A percentile compares a stretch with the other conserved stretches of the same genome.
Conservation (phyloP, 371 early-diverging fungal genomes). For the Mortierella sp. region DNA sequence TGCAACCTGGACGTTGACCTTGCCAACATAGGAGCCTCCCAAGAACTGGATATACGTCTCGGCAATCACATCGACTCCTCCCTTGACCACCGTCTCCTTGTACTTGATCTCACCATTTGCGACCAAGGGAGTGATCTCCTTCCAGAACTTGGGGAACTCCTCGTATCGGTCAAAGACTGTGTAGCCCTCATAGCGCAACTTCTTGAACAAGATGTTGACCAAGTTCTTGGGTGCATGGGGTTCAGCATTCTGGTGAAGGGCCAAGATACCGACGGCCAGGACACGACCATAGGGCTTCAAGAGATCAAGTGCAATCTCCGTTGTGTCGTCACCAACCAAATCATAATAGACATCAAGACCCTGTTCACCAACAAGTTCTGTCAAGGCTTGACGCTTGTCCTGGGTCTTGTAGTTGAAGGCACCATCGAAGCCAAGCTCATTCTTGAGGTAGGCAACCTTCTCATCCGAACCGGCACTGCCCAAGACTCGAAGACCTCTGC, state of each 20-base stretch:
- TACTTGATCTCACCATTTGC: constrained; percentile 62
- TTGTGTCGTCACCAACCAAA: constrained; percentile 72
- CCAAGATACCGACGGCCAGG: constrained; percentile 64
- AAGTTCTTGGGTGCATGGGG: constrained; percentile 58
- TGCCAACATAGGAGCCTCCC: constrained; percentile 83
- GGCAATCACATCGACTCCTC: constrained; percentile 82
- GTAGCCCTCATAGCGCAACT: constrained; percentile 66
- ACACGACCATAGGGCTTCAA: constrained; percentile 65
- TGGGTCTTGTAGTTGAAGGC: constrained; percentile 80
- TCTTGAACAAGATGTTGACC: constrained; percentile 58
- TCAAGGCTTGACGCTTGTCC: constrained; percentile 25
- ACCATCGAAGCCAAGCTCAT: constrained; percentile 65
- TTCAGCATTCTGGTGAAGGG: constrained; percentile 64
- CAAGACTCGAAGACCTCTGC: constrained; percentile 66
- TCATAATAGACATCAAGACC: constrained; percentile 79
- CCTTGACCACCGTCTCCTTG: constrained; percentile 60
- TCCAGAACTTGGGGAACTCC: constrained; percentile 51
- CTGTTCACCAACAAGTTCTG: constrained; percentile 23
- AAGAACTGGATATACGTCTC: constrained; percentile 76
- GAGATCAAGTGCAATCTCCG: constrained; percentile 64
- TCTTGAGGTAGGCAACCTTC: constrained; percentile 68
- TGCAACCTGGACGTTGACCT: constrained; percentile 76
- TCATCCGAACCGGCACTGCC: constrained; percentile 75
- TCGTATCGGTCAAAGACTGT: constrained; percentile 57
- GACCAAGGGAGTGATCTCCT: constrained; percentile 59